Evolutionary conservation across 2,329 filamentous ascomycete species (phyloP).

Genomic region (Claviceps sp.): DNA sequence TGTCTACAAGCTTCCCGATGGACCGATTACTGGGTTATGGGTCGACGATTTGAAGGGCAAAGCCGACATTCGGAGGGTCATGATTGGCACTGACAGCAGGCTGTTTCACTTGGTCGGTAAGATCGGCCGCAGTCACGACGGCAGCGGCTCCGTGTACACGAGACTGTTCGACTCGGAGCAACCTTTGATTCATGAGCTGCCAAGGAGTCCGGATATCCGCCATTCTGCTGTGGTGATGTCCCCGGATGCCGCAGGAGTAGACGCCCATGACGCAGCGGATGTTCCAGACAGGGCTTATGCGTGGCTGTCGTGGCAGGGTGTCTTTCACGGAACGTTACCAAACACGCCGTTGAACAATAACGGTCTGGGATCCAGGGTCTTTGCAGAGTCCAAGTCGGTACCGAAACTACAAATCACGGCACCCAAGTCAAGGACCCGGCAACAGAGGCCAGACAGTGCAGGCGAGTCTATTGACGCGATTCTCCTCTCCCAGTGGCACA

Average conservation of each 20-base stretch:
- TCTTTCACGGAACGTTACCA: conserved; percentile 73
- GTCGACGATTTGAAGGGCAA: conserved; percentile 58
- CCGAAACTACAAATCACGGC: conserved; percentile 59
- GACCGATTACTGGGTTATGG: conserved; percentile 74
- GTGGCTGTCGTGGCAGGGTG: conserved; percentile 78
- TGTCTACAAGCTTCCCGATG: conserved; percentile 71
- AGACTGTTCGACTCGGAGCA: conserved; percentile 80
- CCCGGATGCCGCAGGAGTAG: conserved; percentile 51
- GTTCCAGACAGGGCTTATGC: conserved; percentile 67
- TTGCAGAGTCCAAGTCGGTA: conserved; percentile 67
- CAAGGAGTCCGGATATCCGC: conserved; percentile 41
- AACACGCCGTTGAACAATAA: conserved; percentile 43
- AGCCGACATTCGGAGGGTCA: conserved; percentile 58
- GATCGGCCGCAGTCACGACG: conserved; percentile 61
- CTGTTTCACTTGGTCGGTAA: conserved; percentile 73
- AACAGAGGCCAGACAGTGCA: conserved; percentile 44
- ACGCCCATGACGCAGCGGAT: conserved; percentile 40
- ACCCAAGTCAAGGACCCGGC: conserved; percentile 50
- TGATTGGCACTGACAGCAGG: conserved; percentile 66
- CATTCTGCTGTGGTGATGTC: conserved; percentile 58
- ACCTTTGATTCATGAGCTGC: conserved; percentile 61
- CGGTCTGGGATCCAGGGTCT: conserved; percentile 58
- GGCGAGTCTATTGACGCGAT: conserved; percentile 62
- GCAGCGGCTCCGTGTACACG: conserved; percentile 73
- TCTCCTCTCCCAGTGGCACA: conserved; percentile 85